Evolutionary conservation across 2,329 filamentous ascomycete genomes (phyloP).

Genomic region (Leptoxyphium fumago): DNA sequence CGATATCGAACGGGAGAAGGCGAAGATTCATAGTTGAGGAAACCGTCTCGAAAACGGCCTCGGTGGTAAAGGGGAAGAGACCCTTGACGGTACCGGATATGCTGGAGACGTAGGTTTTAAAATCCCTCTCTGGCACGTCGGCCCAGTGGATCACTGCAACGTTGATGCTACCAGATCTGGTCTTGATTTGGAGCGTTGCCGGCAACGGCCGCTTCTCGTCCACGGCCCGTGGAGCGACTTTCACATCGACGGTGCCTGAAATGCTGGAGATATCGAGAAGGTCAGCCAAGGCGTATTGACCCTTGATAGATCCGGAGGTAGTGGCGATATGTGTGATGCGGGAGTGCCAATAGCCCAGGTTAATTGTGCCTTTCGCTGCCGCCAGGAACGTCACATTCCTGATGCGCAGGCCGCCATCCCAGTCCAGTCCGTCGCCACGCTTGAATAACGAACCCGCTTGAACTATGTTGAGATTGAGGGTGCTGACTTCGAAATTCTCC

Average conservation of each 20-base stretch:
- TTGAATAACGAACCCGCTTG: slow-evolving; percentile 18
- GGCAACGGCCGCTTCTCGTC: slow-evolving; percentile 14
- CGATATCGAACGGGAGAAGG: slow-evolving; percentile 21
- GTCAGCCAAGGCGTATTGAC: slow-evolving; percentile 26
- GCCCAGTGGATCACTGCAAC: slow-evolving; percentile 6
- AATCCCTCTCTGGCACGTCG: slow-evolving; percentile 27
- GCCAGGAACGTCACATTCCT: slow-evolving; percentile 19
- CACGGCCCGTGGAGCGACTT: slow-evolving; percentile 24
- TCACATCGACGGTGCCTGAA: slow-evolving; percentile 26
- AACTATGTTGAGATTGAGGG: slow-evolving; percentile 24
- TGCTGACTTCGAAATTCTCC: slow-evolving; percentile 20
- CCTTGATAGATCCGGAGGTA: slow-evolving; percentile 26
- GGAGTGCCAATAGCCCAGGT: slow-evolving; percentile 20
- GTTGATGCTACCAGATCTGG: slow-evolving; percentile 24
- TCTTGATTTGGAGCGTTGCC: slow-evolving; percentile 23
- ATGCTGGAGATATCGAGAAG: slow-evolving; percentile 25
- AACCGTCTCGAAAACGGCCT: slow-evolving; percentile 20
- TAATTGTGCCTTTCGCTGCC: slow-evolving; percentile 20
- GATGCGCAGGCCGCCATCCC: slow-evolving; percentile 15
- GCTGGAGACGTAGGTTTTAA: slow-evolving; percentile 24
- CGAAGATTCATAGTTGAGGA: slow-evolving; percentile 25
- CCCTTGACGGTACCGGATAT: slow-evolving; percentile 25
- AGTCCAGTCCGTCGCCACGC: slow-evolving; percentile 1
- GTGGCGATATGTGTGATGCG: slow-evolving; percentile 26
- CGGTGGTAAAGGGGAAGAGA: slow-evolving; percentile 26